Percentiles rank a stretch among this genome's conserved stretches.
phyloP scores from a whole-genome alignment of 345 rosid genomes.

The Rubroshorea leprosula region DNA sequence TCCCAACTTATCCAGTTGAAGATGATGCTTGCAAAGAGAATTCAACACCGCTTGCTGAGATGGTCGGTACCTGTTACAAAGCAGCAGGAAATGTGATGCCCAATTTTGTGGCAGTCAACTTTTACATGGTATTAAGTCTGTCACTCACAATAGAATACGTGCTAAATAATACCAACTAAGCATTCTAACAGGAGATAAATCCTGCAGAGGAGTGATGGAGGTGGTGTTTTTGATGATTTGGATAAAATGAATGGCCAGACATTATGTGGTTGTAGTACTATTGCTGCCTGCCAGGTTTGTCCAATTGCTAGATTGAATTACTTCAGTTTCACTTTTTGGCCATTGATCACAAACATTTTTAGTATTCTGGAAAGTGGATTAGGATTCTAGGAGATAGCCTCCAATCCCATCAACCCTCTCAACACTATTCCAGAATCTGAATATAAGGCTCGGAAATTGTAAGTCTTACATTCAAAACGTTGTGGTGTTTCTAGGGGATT shows the following conservation, averaged over 20 bases:
- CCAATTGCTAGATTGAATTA: slow-evolving; percentile 6
- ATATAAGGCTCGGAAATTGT: too few relatives aligned
- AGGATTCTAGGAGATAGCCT: too few relatives aligned
- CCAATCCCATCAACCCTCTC: too few relatives aligned
- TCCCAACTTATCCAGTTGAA: slow-evolving; percentile 80
- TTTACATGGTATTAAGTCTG: slow-evolving; percentile 73
- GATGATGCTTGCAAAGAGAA: slow-evolving; percentile 91
- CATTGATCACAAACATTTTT: too few relatives aligned
- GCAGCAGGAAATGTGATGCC: slow-evolving; percentile 80
- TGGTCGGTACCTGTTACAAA: slow-evolving; percentile 84
- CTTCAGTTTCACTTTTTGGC: slow-evolving; percentile 1
- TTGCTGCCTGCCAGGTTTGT: slow-evolving; percentile 84
- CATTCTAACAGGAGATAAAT: slow-evolving; percentile 19
- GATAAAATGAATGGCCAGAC: slow-evolving; percentile 85
- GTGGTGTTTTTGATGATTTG: slow-evolving; percentile 76
- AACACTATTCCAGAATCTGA: too few relatives aligned
- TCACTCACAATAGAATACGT: neutral
- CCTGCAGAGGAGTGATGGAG: slow-evolving; percentile 92
- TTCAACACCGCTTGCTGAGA: slow-evolving; percentile 71
- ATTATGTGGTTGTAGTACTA: slow-evolving; percentile 71
- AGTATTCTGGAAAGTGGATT: too few relatives aligned
- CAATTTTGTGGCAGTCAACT: slow-evolving; percentile 89
- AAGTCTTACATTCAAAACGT: too few relatives aligned
- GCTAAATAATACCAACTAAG: neutral
- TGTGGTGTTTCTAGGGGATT: too few relatives aligned